Percentiles rank a stretch among this genome's conserved stretches.
phyloP scores from a whole-genome alignment of 441 rosid genomes.

The Jatropha podagrica region DNA sequence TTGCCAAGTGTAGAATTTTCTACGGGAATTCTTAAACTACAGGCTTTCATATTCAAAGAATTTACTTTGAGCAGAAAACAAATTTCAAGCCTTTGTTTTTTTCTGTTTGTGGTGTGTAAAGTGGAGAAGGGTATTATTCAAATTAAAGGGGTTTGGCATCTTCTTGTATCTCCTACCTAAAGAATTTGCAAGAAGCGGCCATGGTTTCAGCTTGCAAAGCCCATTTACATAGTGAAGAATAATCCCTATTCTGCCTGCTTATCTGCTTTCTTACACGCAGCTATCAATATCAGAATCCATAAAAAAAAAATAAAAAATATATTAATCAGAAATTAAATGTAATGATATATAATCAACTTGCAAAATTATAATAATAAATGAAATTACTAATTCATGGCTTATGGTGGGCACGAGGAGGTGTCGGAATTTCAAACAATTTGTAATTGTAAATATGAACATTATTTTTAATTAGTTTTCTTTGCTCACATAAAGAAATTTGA shows the following conservation, averaged over 20 bases:
- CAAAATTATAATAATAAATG: conserved; percentile 9
- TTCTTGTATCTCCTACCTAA: not conserved
- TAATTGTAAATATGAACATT: too few relatives aligned
- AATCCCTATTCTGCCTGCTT: not conserved
- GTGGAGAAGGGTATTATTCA: too few relatives aligned
- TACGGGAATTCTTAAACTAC: too few relatives aligned
- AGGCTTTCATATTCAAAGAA: too few relatives aligned
- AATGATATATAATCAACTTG: conserved; percentile 15
- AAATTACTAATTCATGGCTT: conserved; percentile 13
- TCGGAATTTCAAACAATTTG: conserved; percentile 6
- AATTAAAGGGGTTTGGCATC: not conserved
- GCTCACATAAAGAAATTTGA: not conserved
- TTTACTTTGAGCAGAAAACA: too few relatives aligned
- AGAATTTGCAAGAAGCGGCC: conserved; percentile 16
- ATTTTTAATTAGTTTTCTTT: not conserved
- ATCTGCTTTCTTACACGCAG: not conserved
- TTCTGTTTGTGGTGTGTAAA: too few relatives aligned
- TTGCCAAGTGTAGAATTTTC: too few relatives aligned
- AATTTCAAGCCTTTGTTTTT: too few relatives aligned
- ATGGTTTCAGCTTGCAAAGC: conserved; percentile 1
- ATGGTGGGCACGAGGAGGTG: conserved; percentile 28
- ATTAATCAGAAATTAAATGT: too few relatives aligned
- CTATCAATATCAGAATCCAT: conserved; percentile 16
- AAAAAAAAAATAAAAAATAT: not conserved
- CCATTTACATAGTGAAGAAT: conserved; percentile 8